Base-by-base conservation (phyloP, 2,329 filamentous ascomycete genomes). In the Cercospora canescens region DNA sequence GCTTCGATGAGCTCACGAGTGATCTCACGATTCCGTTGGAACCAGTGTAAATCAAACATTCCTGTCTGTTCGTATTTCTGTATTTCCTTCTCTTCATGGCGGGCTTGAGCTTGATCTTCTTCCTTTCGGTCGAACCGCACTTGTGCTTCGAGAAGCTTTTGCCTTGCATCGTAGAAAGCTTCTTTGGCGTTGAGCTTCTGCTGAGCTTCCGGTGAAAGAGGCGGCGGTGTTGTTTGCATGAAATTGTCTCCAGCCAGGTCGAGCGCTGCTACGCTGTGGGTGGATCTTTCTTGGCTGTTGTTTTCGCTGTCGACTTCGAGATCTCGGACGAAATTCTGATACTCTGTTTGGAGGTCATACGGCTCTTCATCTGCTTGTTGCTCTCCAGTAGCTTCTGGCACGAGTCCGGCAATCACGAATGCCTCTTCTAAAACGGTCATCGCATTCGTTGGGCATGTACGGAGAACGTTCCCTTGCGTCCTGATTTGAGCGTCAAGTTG, bases 1-100 rank as follows among this genome's bases (percentile, higher is more conserved):
- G 68, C 68, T 21, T 69, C 60, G 7, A 70, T 68, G 6, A 70
- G 59, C 6, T 56, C 52, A 56, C 52, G 30, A 7, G 52, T 56
- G n/a, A 70, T 21, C 3, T 65, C 62, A 12, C 35, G 56, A 6
- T 61, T 64, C 0, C 52, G 64, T 39, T 56, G 16, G 3, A 69
- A 37, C 68, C 66, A 70, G 12, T 65, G 64, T 0, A 68, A 18
- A 39, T 68, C 66, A 48, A 70, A 70, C 7, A 35, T 56, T 8
- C 24, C 35, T 45, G 21, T 56, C 16, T 52, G 26, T 26, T 12
- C 21, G 14, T 39, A 11, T 5, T 41, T 21, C 16, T 24, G 12
- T 39, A 2, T 8, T 14, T 26, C 11, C 41, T 11, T 12, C 24
- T 41, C 18, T 54, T 52, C 41, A 2, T 56, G 28, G 30, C 52